A percentile compares a stretch with the other conserved stretches of the same genome.
Conservation (phyloP, 1,139 yeast genomes). For the Ashbya aceris region DNA sequence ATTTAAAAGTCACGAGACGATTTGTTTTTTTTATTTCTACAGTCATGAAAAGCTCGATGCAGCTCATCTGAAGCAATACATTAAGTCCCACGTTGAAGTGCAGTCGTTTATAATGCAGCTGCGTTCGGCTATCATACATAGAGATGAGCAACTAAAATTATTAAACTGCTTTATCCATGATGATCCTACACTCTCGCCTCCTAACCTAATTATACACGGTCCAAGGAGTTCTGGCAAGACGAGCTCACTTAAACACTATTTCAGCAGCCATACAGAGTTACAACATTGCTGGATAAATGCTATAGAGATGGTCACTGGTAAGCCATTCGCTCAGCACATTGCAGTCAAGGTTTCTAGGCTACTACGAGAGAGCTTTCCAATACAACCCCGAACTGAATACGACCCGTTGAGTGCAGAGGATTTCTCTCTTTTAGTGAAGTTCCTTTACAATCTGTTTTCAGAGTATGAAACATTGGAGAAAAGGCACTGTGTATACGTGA, state of each 20-base stretch:
- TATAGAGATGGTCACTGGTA: slow-evolving; percentile 26
- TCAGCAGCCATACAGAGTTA: slow-evolving; percentile 13
- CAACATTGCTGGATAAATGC: slow-evolving; percentile 20
- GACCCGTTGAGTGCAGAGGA: slow-evolving; percentile 28
- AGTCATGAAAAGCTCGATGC: too few species aligned
- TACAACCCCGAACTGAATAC: slow-evolving; percentile 10
- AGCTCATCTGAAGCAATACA: too few species aligned
- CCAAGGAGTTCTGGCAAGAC: slow-evolving; percentile 26
- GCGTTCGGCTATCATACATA: slow-evolving; percentile 11
- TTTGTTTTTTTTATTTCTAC: too few species aligned
- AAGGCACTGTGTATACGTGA: slow-evolving; percentile 14
- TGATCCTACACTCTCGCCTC: slow-evolving; percentile 18
- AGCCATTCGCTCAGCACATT: slow-evolving; percentile 25
- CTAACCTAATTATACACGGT: slow-evolving; percentile 25
- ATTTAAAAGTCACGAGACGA: too few species aligned
- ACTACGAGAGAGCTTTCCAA: slow-evolving; percentile 13
- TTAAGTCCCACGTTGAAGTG: too few species aligned
- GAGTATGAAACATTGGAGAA: slow-evolving; percentile 11
- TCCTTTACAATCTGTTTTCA: slow-evolving; percentile 15
- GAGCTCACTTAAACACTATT: slow-evolving; percentile 14
- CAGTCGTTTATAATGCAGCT: too few species aligned
- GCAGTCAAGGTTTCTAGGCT: slow-evolving; percentile 19
- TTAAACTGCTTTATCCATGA: slow-evolving; percentile 16
- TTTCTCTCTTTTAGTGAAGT: slow-evolving; percentile 20
- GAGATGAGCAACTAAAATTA: slow-evolving; percentile 21